Conservation (phyloP, 805 yeast genomes). For the Yueomyces sp. region DNA sequence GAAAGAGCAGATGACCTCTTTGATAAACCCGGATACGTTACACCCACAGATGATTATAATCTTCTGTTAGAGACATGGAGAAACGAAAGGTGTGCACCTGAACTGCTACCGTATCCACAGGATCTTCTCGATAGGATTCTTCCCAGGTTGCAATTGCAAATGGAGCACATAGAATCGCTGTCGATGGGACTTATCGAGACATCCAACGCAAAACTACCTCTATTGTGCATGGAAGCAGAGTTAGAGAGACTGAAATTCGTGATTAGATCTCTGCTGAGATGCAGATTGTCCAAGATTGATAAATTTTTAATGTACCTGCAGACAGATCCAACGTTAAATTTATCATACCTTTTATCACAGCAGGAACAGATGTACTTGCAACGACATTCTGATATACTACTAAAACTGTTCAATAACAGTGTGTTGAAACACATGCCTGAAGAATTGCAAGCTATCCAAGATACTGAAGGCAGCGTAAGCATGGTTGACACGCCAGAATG, state of each 20-base stretch:
- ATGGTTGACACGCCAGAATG: constrained; percentile 77
- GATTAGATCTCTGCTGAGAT: constrained; percentile 67
- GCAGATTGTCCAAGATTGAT: constrained; percentile 67
- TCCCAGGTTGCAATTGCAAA: constrained; percentile 48
- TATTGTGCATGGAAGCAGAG: constrained; percentile 83
- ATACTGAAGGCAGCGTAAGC: constrained; percentile 46
- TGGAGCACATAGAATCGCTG: constrained; percentile 64
- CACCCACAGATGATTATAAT: constrained; percentile 6
- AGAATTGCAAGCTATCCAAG: constrained; percentile 61
- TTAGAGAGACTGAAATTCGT: constrained; percentile 76
- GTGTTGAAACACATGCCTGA: constrained; percentile 59
- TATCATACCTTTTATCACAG: constrained; percentile 30
- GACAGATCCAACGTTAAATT: constrained; percentile 12
- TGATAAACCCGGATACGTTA: not conserved
- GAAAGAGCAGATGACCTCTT: not conserved
- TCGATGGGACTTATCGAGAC: constrained; percentile 59
- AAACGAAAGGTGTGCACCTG: constrained; percentile 78
- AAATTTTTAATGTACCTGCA: constrained; percentile 48
- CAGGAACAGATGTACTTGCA: constrained; percentile 58
- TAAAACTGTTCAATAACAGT: constrained; percentile 51
- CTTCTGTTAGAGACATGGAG: constrained; percentile 57
- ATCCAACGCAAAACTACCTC: constrained; percentile 39
- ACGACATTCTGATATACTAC: constrained; percentile 48
- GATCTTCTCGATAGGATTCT: constrained; percentile 45
- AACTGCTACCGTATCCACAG: constrained; percentile 62